Evolutionary conservation across 169 alveolate genomes (phyloP).

Genomic region (Plasmodium blacklocki): DNA sequence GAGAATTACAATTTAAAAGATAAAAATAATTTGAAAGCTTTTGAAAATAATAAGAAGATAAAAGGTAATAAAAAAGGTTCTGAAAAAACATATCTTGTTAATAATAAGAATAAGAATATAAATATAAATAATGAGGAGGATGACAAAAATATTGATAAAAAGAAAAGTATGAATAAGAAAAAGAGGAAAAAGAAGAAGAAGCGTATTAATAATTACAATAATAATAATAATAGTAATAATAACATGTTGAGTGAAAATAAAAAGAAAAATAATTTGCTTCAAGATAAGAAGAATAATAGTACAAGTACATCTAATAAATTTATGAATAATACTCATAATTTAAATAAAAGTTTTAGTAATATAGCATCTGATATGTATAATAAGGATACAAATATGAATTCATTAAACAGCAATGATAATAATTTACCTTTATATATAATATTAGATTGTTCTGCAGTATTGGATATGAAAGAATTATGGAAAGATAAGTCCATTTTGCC

Average conservation of each 20-base stretch:
- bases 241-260: not conserved
- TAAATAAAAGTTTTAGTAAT: not conserved
- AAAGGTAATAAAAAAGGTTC: not conserved
- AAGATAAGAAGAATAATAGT: not conserved
- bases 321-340: not conserved
- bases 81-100: not conserved
- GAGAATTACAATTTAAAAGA: not conserved
- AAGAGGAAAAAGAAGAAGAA: not conserved
- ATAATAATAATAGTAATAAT: not conserved
- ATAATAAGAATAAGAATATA: not conserved
- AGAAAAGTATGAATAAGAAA: slow-evolving; percentile 7
- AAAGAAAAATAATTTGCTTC: no score
- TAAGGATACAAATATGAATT: not conserved
- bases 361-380: slow-evolving; percentile 1
- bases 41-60: not conserved
- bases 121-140: not conserved
- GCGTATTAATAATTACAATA: no score
- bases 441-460: slow-evolving; percentile 64
- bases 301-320: not conserved
- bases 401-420: not conserved
- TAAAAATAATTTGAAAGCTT: not conserved
- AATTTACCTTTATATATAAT: slow-evolving; percentile 56
- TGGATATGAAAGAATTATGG: slow-evolving; percentile 75
- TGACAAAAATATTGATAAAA: slow-evolving; percentile 3
- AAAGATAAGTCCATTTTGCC: slow-evolving; percentile 58